A percentile compares a stretch with the other conserved stretches of the same genome.
Conservation (phyloP, 345 rosid species). For the Capsella bursapastoris region DNA sequence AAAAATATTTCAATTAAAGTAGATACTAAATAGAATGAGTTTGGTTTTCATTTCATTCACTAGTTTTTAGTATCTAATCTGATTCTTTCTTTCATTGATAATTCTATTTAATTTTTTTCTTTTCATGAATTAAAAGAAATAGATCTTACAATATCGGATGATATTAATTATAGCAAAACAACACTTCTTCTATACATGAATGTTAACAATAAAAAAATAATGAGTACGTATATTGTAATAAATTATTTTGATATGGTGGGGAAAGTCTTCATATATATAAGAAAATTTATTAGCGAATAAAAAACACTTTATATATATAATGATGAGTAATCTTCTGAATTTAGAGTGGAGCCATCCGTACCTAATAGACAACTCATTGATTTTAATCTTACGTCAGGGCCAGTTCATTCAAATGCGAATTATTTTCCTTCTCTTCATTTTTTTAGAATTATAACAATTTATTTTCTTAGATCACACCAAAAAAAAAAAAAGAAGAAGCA, state of each 20-base stretch:
- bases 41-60: neutral
- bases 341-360: conserved; percentile 31
- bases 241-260: neutral
- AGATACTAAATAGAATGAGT: neutral
- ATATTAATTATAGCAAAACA: neutral
- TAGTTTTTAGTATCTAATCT: neutral
- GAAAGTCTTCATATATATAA: neutral
- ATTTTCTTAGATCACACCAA: too few relatives aligned
- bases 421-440: neutral
- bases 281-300: conserved; percentile 4
- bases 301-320: conserved; percentile 7
- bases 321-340: conserved; percentile 35
- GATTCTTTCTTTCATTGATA: neutral
- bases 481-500: too few relatives aligned
- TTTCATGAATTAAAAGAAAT: neutral
- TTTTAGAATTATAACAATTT: neutral
- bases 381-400: conserved; percentile 39
- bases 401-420: conserved; percentile 36
- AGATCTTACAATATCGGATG: neutral
- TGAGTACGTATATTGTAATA: neutral
- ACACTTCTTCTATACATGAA: neutral
- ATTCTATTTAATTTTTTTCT: neutral
- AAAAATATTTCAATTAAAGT: neutral
- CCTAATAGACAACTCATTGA: conserved; percentile 46
- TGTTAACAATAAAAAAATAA: too few relatives aligned